These are phyloP conservation scores for Knoxdaviesia proteae DNA, from an alignment of 2,329 filamentous ascomycete species.

Conservation along the genomic window DNA sequence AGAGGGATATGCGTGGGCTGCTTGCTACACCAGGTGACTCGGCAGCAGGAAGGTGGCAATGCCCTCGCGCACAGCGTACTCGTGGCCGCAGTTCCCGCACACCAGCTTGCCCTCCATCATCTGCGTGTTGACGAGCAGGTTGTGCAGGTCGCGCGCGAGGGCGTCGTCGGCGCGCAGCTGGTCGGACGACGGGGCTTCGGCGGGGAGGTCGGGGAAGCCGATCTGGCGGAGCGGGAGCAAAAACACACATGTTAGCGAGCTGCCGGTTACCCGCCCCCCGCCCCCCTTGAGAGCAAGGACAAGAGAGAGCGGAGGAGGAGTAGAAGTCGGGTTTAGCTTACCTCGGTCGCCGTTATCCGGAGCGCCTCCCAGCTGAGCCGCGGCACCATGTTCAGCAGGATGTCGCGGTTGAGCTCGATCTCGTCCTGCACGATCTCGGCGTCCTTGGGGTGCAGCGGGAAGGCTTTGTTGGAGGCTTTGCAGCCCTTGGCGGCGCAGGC, in stretches of 20 bases:
- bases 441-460: slow-evolving; percentile 81
- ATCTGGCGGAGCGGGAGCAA: slow-evolving; percentile 27
- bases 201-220: slow-evolving; percentile 54
- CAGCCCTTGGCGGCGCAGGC: slow-evolving; percentile 92
- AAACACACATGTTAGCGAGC: too few relatives aligned
- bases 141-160: slow-evolving; percentile 58
- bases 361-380: slow-evolving; percentile 78
- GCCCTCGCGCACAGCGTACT: slow-evolving; percentile 86
- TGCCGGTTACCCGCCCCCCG: neutral
- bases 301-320: neutral
- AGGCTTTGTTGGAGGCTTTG: slow-evolving; percentile 60
- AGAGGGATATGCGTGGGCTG: too few relatives aligned
- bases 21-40: slow-evolving; percentile 55
- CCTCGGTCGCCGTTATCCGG: slow-evolving; percentile 54
- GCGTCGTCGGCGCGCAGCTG: slow-evolving; percentile 45
- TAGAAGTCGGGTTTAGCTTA: slow-evolving; percentile 17
- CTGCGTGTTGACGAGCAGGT: slow-evolving; percentile 70
- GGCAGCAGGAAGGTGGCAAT: slow-evolving; percentile 93
- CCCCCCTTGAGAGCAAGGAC: neutral
- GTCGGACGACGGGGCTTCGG: slow-evolving; percentile 38
- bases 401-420: slow-evolving; percentile 57
- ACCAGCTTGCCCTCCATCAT: slow-evolving; percentile 75
- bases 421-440: slow-evolving; percentile 76
- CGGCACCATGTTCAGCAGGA: slow-evolving; percentile 69
- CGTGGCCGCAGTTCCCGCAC: slow-evolving; percentile 79